Evolutionary conservation across 768 basidiomycete genomes (phyloP), one percentile per base, ranked within the genome.

Genomic region (Boletus edulis): DNA sequence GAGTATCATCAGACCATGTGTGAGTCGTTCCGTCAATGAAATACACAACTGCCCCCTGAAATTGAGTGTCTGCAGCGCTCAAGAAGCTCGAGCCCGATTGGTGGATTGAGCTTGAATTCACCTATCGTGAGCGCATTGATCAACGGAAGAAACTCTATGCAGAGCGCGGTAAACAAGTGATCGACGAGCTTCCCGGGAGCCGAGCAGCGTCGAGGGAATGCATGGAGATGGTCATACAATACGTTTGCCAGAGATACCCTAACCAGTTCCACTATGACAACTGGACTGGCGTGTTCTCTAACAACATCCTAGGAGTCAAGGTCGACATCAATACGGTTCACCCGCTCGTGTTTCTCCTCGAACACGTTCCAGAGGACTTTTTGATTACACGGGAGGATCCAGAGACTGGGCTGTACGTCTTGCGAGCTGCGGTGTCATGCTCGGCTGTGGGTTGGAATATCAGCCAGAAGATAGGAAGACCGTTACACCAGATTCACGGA

Each of bases 31-130:
- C 14, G n/a, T 44, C 20, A 12, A 22, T 24, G 20, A 13, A n/a
- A 14, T 29, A 38, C 11, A 13, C 24, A 0, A 20, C 13, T 40
- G 14, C 15, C 10, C 13, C 32, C 34, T 51, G 4, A 49, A 12
- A 35, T 49, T 52, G 31, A 60, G 2, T 3, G 10, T 22, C 41
- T 46, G 44, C 46, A 72, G 81, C 80, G 31, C 59, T 82, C 24
- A 75, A 74, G 66, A 72, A 67, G 42, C 69, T 82, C 58, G 81
- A 82, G 46, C 76, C 78, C 5, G 79, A 82, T 57, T 81, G 75
- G 67, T 82, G 80, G 79, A 66, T 83, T n/a, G 81, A 83, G 53
- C 72, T 83, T 15, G 80, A 82, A 57, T 78, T 77, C 6, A 78
- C 79, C 0, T 82, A 82, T 61, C 65, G 67, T 0, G 67, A 72